These are phyloP conservation scores for Vitis hybrid DNA, from an alignment of 177 flowering plant genomes.

Conservation along the genomic window DNA sequence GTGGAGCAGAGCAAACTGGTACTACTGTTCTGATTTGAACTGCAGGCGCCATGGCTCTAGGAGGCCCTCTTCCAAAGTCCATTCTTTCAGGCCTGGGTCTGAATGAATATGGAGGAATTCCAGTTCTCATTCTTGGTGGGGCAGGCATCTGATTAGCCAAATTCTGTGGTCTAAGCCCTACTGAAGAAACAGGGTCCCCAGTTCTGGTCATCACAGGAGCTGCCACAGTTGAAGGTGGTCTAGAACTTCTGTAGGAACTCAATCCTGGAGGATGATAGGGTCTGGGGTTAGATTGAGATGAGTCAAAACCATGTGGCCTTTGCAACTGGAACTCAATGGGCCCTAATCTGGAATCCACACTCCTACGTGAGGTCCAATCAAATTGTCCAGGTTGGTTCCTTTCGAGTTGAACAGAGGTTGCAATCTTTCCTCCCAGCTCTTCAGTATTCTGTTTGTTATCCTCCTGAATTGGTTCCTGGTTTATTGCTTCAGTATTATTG, in stretches of 20 bases:
- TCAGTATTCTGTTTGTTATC: constrained; percentile 21
- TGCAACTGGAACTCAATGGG: constrained; percentile 3
- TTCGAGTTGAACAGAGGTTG: constrained; percentile 5
- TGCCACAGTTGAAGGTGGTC: constrained; percentile 14
- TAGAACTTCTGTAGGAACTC: constrained; percentile 1
- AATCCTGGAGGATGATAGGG: constrained; percentile 14
- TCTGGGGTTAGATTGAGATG: constrained; percentile 8
- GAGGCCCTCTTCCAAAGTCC: constrained; percentile 8
- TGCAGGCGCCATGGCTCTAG: constrained; percentile 33
- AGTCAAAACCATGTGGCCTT: constrained; percentile 4
- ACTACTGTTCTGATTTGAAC: constrained; percentile 41
- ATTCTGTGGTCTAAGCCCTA: constrained; percentile 5
- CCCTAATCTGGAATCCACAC: constrained; percentile 5
- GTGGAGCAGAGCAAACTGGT: constrained; percentile 46
- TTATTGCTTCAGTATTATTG: constrained; percentile 8
- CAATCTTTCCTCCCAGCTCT: constrained; percentile 14
- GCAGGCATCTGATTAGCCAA: constrained; percentile 4
- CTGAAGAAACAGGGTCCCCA: constrained; percentile 6
- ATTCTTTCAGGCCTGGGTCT: constrained; percentile 10
- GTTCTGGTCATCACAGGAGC: constrained; percentile 15
- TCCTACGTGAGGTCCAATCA: constrained; percentile 8
- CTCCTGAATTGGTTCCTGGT: constrained; percentile 14
- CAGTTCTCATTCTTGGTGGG: constrained; percentile 26
- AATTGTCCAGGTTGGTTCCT: constrained; percentile 9
- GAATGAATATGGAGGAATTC: constrained; percentile 5